A percentile compares a stretch with the other conserved stretches of the same genome.
Evolutionary conservation across 495 filamentous ascomycete genomes (phyloP).

Genomic region (Hyphodiscus hymeniophilus): DNA sequence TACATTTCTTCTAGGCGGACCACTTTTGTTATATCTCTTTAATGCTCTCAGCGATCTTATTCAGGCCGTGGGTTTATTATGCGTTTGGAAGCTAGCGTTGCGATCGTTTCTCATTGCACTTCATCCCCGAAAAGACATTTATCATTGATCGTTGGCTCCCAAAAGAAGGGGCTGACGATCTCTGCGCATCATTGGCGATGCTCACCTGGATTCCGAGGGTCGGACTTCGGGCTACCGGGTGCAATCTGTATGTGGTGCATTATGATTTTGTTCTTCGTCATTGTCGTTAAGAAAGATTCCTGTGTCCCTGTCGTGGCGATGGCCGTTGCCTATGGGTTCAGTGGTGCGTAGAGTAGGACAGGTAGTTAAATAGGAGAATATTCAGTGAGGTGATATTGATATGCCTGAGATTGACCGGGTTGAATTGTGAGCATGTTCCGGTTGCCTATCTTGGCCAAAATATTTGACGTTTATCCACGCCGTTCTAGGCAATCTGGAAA

Average conservation of each 20-base stretch:
- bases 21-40: conserved; percentile 23
- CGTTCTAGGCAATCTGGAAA: no score
- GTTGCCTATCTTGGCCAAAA: no score
- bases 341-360: conserved; percentile 16
- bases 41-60: conserved; percentile 25
- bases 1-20: neutral
- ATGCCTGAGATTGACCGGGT: neutral
- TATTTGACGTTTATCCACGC: no score
- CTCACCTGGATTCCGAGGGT: conserved; percentile 4
- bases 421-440: neutral
- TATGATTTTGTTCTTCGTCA: conserved; percentile 22
- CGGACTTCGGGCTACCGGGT: no score
- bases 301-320: conserved; percentile 4
- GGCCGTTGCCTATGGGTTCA: conserved; percentile 1
- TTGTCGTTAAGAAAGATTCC: conserved; percentile 22
- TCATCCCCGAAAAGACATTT: conserved; percentile 17
- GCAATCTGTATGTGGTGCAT: conserved; percentile 9
- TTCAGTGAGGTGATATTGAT: conserved; percentile 4
- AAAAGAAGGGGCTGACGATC: conserved; percentile 8
- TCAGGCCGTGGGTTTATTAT: conserved; percentile 22
- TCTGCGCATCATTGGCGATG: conserved; percentile 7
- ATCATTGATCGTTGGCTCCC: conserved; percentile 10
- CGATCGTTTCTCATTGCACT: conserved; percentile 12
- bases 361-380: conserved; percentile 16
- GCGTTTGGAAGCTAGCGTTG: conserved; percentile 25